These are phyloP conservation scores for Misopates orontium DNA, from an alignment of 257 asterid species.

Conservation along the genomic window DNA sequence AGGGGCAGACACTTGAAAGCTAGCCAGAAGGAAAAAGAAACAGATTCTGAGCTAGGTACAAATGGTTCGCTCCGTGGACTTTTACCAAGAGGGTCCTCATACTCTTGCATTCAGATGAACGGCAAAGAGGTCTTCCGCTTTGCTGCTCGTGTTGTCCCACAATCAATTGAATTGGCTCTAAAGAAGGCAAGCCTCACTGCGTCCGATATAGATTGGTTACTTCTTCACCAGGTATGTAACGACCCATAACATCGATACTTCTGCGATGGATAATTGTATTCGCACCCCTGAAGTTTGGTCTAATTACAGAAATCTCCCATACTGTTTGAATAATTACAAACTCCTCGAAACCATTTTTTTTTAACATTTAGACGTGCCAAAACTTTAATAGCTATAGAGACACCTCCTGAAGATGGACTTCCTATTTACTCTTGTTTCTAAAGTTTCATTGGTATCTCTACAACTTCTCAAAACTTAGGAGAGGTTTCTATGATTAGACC, in stretches of 20 bases:
- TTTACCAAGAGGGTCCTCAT: conserved; percentile 61
- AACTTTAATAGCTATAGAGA: no score
- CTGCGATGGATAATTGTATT: not conserved
- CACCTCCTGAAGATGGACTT: no score
- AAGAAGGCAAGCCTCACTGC: conserved; percentile 73
- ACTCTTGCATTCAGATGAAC: conserved; percentile 92
- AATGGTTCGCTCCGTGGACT: conserved; percentile 68
- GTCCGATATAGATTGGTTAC: conserved; percentile 83
- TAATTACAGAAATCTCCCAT: no score
- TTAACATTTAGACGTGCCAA: no score
- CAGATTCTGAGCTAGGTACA: conserved; percentile 44
- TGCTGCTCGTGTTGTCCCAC: conserved; percentile 90
- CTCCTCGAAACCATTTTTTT: no score
- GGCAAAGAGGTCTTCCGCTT: conserved; percentile 98
- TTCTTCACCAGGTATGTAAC: conserved; percentile 91
- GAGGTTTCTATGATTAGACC: not conserved
- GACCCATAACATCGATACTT: conserved; percentile 24
- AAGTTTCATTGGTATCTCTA: not conserved
- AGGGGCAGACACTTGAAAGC: conserved; percentile 43
- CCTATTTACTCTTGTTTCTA: not conserved
- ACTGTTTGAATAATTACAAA: no score
- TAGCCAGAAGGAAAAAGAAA: conserved; percentile 49
- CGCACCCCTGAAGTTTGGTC: no score
- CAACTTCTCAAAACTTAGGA: no score
- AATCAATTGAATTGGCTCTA: conserved; percentile 77